Conservation (phyloP, 1,284 basidiomycete species). For the Rhizopogon hawkerae region DNA sequence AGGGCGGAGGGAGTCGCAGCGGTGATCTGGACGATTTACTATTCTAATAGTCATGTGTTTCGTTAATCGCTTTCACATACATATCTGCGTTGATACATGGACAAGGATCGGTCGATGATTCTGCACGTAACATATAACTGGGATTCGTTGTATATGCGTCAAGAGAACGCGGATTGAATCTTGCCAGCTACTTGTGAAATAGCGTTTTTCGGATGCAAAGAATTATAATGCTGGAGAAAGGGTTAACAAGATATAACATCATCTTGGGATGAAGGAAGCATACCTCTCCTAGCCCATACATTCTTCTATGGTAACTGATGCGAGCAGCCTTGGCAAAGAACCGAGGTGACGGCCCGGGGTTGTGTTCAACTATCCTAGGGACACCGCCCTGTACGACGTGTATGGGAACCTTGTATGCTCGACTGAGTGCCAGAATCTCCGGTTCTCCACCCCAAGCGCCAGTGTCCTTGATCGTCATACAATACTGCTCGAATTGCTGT, state of each 20-base stretch:
- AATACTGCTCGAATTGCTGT: conserved; percentile 71
- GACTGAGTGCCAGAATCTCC: conserved; percentile 86
- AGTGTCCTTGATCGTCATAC: conserved; percentile 71
- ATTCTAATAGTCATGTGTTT: conserved; percentile 30
- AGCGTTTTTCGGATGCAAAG: conserved; percentile 51
- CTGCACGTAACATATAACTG: background rate
- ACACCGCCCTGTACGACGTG: conserved; percentile 83
- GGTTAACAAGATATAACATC: conserved; percentile 3
- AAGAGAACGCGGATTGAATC: conserved; percentile 32
- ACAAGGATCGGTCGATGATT: background rate
- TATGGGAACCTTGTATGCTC: conserved; percentile 81
- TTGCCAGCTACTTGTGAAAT: conserved; percentile 34
- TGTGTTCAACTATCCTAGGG: conserved; percentile 79
- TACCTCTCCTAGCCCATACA: conserved; percentile 93
- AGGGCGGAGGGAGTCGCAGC: conserved; percentile 14
- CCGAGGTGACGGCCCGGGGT: conserved; percentile 36
- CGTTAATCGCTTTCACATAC: background rate
- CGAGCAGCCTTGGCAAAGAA: conserved; percentile 46
- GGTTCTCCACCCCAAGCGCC: conserved; percentile 96
- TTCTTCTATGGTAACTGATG: conserved; percentile 84
- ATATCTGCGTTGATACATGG: background rate
- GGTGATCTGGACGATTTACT: conserved; percentile 43
- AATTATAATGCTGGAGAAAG: conserved; percentile 74
- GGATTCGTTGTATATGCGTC: conserved; percentile 5
- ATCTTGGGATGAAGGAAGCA: conserved; percentile 21